A percentile compares a stretch with the other conserved stretches of the same genome.
Evolutionary conservation across 805 yeast genomes (phyloP).

Genomic region (Myxozyma neglecta): DNA sequence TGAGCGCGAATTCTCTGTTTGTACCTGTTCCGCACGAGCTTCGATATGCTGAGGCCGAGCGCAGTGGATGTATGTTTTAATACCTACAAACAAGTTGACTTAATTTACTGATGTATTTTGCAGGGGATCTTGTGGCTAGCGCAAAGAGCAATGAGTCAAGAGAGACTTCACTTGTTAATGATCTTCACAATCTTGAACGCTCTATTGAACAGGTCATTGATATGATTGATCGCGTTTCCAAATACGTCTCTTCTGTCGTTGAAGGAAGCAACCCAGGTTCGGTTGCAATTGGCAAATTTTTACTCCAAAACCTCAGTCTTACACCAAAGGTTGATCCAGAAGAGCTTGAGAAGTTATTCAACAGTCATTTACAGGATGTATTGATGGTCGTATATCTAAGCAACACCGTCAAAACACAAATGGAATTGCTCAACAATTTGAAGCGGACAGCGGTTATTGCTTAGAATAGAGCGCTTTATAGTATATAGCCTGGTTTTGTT

Average conservation of each 20-base stretch:
- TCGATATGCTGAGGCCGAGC: conserved; percentile 58
- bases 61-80: conserved; percentile 52
- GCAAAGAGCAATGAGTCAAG: conserved; percentile 41
- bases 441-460: conserved; percentile 26
- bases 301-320: conserved; percentile 50
- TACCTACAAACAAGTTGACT: conserved; percentile 38
- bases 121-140: conserved; percentile 40
- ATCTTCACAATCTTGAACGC: conserved; percentile 39
- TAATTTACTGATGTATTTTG: conserved; percentile 28
- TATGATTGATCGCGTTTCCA: conserved; percentile 44
- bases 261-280: conserved; percentile 36
- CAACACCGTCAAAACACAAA: conserved; percentile 76
- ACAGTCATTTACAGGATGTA: conserved; percentile 74
- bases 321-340: conserved; percentile 48
- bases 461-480: not conserved
- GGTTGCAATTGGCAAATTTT: conserved; percentile 60
- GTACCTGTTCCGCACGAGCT: conserved; percentile 72
- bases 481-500: not conserved
- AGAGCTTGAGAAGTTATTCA: conserved; percentile 60
- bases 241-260: conserved; percentile 36
- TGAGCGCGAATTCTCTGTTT: conserved; percentile 57
- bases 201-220: conserved; percentile 43
- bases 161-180: conserved; percentile 39
- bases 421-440: conserved; percentile 29
- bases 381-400: conserved; percentile 80